phyloP scores from a whole-genome alignment of 345 rosid genomes.

The Syzygium oleosum region DNA sequence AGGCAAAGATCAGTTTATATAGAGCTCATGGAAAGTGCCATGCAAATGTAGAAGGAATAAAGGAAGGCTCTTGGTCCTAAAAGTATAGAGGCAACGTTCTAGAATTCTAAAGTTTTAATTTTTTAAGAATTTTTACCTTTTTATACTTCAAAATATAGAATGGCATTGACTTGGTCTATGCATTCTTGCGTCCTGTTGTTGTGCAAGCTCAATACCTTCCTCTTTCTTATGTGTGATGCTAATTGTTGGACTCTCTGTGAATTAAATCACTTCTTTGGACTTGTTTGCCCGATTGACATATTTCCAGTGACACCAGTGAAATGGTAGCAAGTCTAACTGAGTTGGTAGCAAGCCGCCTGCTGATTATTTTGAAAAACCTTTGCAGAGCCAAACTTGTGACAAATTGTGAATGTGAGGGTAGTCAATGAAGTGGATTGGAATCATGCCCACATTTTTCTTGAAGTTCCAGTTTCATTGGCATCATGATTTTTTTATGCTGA shows the following conservation, averaged over 20 bases:
- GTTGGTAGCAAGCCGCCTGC: background rate
- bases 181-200: background rate
- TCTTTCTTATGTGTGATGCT: background rate
- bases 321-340: background rate
- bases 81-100: background rate
- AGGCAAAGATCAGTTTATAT: background rate
- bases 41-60: background rate
- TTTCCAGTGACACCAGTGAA: background rate
- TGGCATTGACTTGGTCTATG: background rate
- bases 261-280: background rate
- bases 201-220: background rate
- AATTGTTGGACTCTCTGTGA: background rate
- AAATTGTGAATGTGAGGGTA: no score
- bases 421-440: no score
- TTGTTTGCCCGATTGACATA: background rate
- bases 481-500: background rate
- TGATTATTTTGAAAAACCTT: no score
- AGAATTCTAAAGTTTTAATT: background rate
- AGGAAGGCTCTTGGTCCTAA: background rate
- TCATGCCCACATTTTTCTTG: background rate
- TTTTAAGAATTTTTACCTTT: background rate
- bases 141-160: background rate
- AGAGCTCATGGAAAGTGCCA: background rate
- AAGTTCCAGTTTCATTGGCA: background rate
- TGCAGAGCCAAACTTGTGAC: no score